Evolutionary conservation across 371 early-diverging fungal species (phyloP), one percentile per base, ranked within the genome.

Genomic region (Chytridium lagenaria): DNA sequence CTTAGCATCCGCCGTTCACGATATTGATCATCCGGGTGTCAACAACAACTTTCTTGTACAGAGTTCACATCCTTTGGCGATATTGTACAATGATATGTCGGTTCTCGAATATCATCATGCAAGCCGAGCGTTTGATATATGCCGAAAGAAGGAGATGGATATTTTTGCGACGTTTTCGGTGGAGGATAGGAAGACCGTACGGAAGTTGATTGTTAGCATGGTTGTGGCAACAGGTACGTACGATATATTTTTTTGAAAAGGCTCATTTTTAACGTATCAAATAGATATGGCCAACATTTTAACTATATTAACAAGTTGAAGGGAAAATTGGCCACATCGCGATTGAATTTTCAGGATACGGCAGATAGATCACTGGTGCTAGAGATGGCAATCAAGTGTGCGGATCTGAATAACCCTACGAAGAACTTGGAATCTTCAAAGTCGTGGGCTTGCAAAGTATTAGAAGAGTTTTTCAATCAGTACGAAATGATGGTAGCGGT

Each of bases 401-500:
- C 85, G 16, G 88, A 88, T 73, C 52, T 88, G 51, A 82, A 83
- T 49, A 88, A 88, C 69, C 85, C 88, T 34, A 71, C 82, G 0
- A 88, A 88, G 68, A 79, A 81, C 15, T 57, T 79, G 22, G 80
- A 83, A 34, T 30, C 68, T 34, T 81, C 82, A 52, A 72, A 73
- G 44, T 26, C 70, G 34, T 88, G 88, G 88, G 78, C 84, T 3
- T 78, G 69, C 50, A 55, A 70, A 40, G 82, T 88, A 28, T 81
- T 85, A 83, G 84, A 86, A 50, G 88, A 88, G 69, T 88, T 88
- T 66, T 88, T 87, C 75, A 34, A 78, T 26, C 88, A 88, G 74
- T 86, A 80, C 67, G 19, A 34, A 7, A 68, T n/a, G 23, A 61
- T n/a, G 63, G 10, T 19, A 64, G 40, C 19, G 44, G 44, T 44